Conservation (phyloP, 805 yeast genomes). For the Candida manassasensis region DNA sequence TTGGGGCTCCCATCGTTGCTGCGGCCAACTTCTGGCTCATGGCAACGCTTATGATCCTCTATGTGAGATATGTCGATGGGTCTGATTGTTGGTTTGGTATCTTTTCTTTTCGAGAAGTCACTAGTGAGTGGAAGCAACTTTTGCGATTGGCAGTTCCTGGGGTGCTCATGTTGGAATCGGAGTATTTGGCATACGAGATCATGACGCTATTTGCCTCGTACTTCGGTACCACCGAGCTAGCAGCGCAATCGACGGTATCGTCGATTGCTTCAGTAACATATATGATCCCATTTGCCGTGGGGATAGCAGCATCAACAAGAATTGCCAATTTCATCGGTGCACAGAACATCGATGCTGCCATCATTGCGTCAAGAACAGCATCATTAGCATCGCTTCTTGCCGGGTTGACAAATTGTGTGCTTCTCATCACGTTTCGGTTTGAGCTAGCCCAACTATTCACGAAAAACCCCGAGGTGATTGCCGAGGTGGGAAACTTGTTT, state of each 20-base stretch:
- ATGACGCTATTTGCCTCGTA: conserved; percentile 43
- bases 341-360: conserved; percentile 34
- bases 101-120: conserved; percentile 30
- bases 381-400: conserved; percentile 26
- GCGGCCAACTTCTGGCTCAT: conserved; percentile 40
- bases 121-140: conserved; percentile 32
- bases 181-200: conserved; percentile 43
- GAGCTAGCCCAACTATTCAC: conserved; percentile 59
- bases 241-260: conserved; percentile 49
- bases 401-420: conserved; percentile 36
- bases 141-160: conserved; percentile 41
- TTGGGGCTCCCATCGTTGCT: conserved; percentile 42
- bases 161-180: conserved; percentile 42
- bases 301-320: conserved; percentile 42
- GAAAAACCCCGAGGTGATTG: conserved; percentile 52
- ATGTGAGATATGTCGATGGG: conserved; percentile 53
- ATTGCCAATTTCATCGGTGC: conserved; percentile 44
- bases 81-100: conserved; percentile 66
- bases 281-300: conserved; percentile 43
- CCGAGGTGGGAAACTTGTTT: conserved; percentile 48
- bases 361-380: conserved; percentile 30
- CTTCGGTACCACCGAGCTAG: conserved; percentile 46
- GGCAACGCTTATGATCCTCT: conserved; percentile 31
- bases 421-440: conserved; percentile 42
- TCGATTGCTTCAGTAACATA: conserved; percentile 42